Evolutionary conservation across 495 filamentous ascomycete genomes (phyloP), one percentile per base, ranked within the genome.

Genomic region (Chaetomium cochliodes): DNA sequence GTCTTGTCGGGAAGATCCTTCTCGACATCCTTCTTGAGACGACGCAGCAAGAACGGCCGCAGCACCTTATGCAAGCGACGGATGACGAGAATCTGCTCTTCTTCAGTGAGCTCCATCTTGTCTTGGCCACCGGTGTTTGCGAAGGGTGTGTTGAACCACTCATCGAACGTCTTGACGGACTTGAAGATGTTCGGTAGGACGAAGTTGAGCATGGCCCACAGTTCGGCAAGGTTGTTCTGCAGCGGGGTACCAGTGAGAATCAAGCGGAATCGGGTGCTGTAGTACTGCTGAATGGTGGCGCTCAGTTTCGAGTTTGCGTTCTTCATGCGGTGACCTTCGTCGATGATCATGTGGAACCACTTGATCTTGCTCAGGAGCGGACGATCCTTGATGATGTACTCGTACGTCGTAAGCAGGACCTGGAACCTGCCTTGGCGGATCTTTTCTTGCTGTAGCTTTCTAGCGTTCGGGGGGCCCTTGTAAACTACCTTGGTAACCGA

Each of bases 321-420:
- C 85, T 98, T 98, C 94, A 98, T 98, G 71, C 94, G 92, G 77
- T 98, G 94, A 76, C 94, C 94, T 81, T 98, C 94, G 69, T 98
- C 94, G 60, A 98, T 96, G 67, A 98, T 97, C 94, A 98, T 98
- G 78, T 98, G 96, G 58, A 94, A 89, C 94, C 94, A 98, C 76
- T 96, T 97, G 73, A 98, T 90, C 81, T 97, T 98, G 79, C 88
- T 92, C 37, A 98, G 81, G 58, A 98, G 81, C 1, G 93, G 93
- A 26, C 93, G 88, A 71, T 98, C 94, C 80, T 97, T 98, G 81
- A 98, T 98, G 76, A 98, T 96, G 81, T 97, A 98, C 77, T 98
- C 94, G 77, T 98, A 98, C 12, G 94, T 98, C 0, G 94, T 98
- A 41, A 98, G 80, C 2, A 98, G 81, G 62, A 98, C 94, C 74